Conservation (phyloP, 2,329 filamentous ascomycete species). For the Penicillium sp. region DNA sequence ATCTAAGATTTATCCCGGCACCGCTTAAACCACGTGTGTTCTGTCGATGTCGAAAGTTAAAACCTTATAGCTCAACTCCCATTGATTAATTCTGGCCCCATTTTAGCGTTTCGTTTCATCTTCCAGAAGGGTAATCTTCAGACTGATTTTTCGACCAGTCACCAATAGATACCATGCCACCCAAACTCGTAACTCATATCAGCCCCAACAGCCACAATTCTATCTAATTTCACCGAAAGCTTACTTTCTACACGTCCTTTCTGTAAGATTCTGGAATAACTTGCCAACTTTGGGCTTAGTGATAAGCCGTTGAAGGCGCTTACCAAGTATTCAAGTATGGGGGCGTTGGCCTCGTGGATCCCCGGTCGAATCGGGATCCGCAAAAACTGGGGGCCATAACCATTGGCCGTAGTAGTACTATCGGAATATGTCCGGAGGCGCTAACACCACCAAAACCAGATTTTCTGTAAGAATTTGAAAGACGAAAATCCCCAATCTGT, state of each 20-base stretch:
- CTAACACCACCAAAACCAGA: background rate
- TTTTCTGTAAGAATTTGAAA: background rate
- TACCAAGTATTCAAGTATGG: background rate
- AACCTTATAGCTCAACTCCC: background rate
- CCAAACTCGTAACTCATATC: background rate
- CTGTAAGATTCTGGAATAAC: background rate
- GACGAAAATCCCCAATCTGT: background rate
- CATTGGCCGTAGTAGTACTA: background rate
- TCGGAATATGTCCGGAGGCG: background rate
- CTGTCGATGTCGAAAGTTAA: conserved; percentile 4
- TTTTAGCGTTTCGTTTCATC: background rate
- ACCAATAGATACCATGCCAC: background rate
- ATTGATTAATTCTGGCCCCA: background rate
- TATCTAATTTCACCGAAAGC: background rate
- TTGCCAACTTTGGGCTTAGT: background rate
- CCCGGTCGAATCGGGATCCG: background rate
- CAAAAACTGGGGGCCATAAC: background rate
- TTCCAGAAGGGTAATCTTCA: background rate
- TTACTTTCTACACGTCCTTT: background rate
- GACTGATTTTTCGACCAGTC: background rate
- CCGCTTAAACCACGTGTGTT: conserved; percentile 8
- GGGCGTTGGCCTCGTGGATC: background rate
- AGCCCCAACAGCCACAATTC: background rate
- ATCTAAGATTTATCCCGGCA: conserved; percentile 6
- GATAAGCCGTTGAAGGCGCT: background rate